Conservation (phyloP, 176 grass and related monocot genomes). For the Triticum urartu region DNA sequence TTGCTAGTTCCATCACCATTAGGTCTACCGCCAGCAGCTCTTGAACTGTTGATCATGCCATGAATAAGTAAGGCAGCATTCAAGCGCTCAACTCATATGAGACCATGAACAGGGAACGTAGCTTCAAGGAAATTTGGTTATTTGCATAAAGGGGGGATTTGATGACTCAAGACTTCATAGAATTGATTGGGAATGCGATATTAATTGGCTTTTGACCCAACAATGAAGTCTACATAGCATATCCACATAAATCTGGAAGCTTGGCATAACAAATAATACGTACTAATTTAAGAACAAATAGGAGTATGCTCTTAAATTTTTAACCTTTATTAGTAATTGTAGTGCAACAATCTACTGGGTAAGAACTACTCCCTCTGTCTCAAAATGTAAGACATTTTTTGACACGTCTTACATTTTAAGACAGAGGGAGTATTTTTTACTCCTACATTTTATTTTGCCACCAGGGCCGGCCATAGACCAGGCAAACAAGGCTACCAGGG, state of each 20-base stretch:
- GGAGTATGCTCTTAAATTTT: not conserved
- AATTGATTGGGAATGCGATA: conserved; percentile 1
- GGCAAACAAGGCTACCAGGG: not conserved
- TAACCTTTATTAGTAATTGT: not conserved
- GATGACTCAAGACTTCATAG: not conserved
- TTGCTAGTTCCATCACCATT: conserved; percentile 75
- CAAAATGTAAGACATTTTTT: too few species aligned
- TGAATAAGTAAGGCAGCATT: conserved; percentile 25
- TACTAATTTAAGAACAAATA: conserved; percentile 1
- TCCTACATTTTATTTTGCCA: not conserved
- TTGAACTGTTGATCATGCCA: conserved; percentile 48
- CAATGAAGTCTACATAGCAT: conserved; percentile 5
- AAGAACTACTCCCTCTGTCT: not conserved
- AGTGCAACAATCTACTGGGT: conserved; percentile 6
- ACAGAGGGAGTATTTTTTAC: not conserved
- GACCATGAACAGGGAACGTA: not conserved
- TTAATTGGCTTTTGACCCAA: conserved; percentile 4
- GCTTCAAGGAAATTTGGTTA: not conserved
- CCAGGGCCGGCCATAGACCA: not conserved
- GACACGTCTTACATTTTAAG: too few species aligned
- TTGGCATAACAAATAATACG: not conserved
- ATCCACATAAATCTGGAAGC: conserved; percentile 20
- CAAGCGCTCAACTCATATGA: conserved; percentile 17
- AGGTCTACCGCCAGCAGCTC: conserved; percentile 59
- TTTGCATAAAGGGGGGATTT: conserved; percentile 18